Percentiles rank a stretch among this genome's conserved stretches.
Evolutionary conservation across 2,329 filamentous ascomycete species (phyloP).

Genomic region (Pestalotiopsis fici): DNA sequence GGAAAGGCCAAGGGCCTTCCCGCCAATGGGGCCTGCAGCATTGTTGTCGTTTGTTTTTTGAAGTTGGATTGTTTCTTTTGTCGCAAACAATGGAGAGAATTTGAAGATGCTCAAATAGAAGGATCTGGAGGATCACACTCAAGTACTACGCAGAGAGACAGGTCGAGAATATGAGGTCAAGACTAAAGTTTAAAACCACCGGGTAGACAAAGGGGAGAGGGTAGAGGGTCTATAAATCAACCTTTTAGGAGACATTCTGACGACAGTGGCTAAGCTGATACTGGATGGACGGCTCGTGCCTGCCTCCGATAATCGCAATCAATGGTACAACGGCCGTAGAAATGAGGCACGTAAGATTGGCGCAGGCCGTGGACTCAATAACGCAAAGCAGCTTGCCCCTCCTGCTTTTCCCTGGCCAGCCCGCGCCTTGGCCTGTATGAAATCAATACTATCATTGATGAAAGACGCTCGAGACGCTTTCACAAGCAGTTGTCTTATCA

Average conservation of each 20-base stretch:
- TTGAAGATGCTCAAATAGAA: background rate
- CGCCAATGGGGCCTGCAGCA: slow-evolving; percentile 8
- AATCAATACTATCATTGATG: slow-evolving; percentile 27
- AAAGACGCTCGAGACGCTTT: slow-evolving; percentile 19
- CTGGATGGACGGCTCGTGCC: background rate
- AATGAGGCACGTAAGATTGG: background rate
- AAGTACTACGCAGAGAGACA: background rate
- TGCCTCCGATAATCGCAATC: slow-evolving; percentile 8
- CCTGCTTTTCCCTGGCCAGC: background rate
- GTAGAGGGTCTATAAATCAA: slow-evolving; percentile 6
- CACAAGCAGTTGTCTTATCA: slow-evolving; percentile 24
- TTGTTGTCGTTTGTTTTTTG: background rate
- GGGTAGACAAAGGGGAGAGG: background rate
- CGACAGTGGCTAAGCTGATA: background rate
- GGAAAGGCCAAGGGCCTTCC: slow-evolving; percentile 8
- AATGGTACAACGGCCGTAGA: background rate
- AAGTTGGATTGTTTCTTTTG: background rate
- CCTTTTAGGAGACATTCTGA: background rate
- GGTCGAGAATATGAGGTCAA: slow-evolving; percentile 2
- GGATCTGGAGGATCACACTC: background rate
- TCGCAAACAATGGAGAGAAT: background rate
- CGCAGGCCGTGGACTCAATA: background rate
- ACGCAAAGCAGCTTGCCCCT: background rate
- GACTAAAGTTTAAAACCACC: background rate
- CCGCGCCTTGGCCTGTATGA: slow-evolving; percentile 14